Base-by-base conservation (phyloP, 2,329 filamentous ascomycete species). In the Calonectria ilicicola region DNA sequence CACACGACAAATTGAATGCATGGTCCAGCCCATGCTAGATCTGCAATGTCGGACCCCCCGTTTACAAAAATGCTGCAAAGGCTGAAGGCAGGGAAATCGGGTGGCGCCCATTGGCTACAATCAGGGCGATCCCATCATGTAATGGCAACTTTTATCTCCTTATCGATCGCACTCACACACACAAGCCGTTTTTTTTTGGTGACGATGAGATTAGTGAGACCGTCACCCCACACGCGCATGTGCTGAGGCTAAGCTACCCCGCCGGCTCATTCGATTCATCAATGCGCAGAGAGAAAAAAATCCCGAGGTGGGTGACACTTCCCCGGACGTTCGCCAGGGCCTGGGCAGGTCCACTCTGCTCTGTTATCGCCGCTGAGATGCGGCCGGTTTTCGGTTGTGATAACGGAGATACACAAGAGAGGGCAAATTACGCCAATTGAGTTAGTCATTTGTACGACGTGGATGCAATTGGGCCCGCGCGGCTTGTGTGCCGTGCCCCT, bases 71-170 rank as follows among this genome's bases (percentile, higher is more conserved):
- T 21, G 44, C n/a, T 21, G 44, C 44, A 14, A 23, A 29, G 29
- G 51, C 51, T 32, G 51, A 21, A 5, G 51, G 27, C 10, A 35
- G 27, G 8, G 29, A 21, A 32, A 60, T 60, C 53, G 53, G 21
- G 0, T 0, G 6, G 5, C 5, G 14, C 12, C 38, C 14, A 60
- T 60, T 60, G 53, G 53, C 32, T 21, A 38, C 44, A 9, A 47
- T 29, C 26, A 66, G 49, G 65, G 27, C 49, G 65, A 67, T 67
- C 65, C 19, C 49, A 67, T 67, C 65, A 67, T 60, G 65, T 62
- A 67, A 67, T 67, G 65, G 65, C 29, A 67, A 62, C 38, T 10
- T 38, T 23, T 35, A 47, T 23, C 51, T 29, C 12, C 65, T 67
- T 67, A 67, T 67, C 65, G 42, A 27, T 40, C 21, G n/a, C n/a